Evolutionary conservation across 257 asterid genomes (phyloP).

Genomic region (Galeopsis tetrahit): DNA sequence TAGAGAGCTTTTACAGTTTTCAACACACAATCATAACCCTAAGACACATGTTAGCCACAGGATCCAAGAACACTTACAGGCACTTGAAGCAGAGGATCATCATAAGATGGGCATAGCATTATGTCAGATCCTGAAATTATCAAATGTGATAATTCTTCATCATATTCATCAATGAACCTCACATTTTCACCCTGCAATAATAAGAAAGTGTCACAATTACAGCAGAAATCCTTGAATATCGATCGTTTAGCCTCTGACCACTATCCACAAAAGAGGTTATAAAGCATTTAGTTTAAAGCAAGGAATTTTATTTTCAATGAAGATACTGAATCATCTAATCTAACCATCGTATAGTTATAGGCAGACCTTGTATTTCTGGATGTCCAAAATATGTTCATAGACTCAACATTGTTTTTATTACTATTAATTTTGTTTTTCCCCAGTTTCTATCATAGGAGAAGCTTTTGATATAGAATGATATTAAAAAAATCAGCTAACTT

Average conservation of each 20-base stretch:
- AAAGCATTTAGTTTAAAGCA: not conserved
- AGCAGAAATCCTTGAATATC: not conserved
- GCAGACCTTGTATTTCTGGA: not conserved
- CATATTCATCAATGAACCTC: slow-evolving; percentile 58
- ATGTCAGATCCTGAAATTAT: slow-evolving; percentile 77
- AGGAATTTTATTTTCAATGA: not conserved
- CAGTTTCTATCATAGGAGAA: not conserved
- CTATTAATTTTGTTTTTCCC: not conserved
- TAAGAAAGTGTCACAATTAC: slow-evolving; percentile 19
- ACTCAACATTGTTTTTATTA: not conserved
- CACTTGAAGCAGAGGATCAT: slow-evolving; percentile 68
- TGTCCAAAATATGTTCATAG: not conserved
- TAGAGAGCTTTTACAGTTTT: not conserved
- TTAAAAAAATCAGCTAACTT: not conserved
- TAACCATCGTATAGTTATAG: not conserved
- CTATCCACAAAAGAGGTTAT: not conserved
- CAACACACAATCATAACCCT: not conserved
- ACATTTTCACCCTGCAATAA: slow-evolving; percentile 56
- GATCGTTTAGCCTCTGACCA: not conserved
- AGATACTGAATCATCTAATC: not conserved
- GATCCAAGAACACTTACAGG: slow-evolving; percentile 52
- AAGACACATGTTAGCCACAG: not conserved
- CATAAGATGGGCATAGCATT: slow-evolving; percentile 68
- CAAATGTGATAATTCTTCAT: slow-evolving; percentile 68
- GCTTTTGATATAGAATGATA: not conserved